A percentile compares a stretch with the other conserved stretches of the same genome.
Evolutionary conservation across 306 rosid species (phyloP).

Genomic region (Prunus mira): DNA sequence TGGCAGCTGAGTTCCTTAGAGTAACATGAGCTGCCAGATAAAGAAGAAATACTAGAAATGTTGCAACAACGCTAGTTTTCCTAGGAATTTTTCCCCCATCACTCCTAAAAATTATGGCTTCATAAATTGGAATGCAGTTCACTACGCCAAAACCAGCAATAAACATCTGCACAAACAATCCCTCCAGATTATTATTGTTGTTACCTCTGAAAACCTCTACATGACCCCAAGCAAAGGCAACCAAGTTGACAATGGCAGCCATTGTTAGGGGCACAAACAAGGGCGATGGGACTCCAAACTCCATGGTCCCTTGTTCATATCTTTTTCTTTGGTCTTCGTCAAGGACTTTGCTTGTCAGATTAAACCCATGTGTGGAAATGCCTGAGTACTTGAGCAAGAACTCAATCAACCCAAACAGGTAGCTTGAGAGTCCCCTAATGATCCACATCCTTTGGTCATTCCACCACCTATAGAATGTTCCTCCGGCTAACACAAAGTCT

Average conservation of each 20-base stretch:
- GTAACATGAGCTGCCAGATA: background rate
- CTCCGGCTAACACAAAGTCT: conserved; percentile 29
- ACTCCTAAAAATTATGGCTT: conserved; percentile 26
- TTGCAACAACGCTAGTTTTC: conserved; percentile 3
- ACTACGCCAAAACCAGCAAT: conserved; percentile 27
- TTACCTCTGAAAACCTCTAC: background rate
- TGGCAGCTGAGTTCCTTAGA: background rate
- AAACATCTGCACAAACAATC: conserved; percentile 19
- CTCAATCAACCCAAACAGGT: conserved; percentile 28
- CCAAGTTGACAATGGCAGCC: conserved; percentile 36
- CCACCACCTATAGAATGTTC: conserved; percentile 38
- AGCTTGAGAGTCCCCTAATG: conserved; percentile 28
- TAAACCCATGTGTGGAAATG: conserved; percentile 26
- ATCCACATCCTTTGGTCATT: conserved; percentile 52
- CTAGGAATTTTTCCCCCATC: conserved; percentile 23
- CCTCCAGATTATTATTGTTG: background rate
- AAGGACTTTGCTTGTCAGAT: conserved; percentile 36
- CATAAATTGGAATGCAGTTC: conserved; percentile 34
- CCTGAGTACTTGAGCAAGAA: conserved; percentile 15
- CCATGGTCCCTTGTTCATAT: conserved; percentile 29
- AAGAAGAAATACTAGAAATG: background rate
- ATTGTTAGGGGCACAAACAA: conserved; percentile 33
- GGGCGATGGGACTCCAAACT: conserved; percentile 39
- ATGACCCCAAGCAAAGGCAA: conserved; percentile 8
- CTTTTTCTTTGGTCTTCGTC: conserved; percentile 36